Evolutionary conservation across 352 stramenopile genomes (phyloP).

Genomic region (Phytophthora sojae): DNA sequence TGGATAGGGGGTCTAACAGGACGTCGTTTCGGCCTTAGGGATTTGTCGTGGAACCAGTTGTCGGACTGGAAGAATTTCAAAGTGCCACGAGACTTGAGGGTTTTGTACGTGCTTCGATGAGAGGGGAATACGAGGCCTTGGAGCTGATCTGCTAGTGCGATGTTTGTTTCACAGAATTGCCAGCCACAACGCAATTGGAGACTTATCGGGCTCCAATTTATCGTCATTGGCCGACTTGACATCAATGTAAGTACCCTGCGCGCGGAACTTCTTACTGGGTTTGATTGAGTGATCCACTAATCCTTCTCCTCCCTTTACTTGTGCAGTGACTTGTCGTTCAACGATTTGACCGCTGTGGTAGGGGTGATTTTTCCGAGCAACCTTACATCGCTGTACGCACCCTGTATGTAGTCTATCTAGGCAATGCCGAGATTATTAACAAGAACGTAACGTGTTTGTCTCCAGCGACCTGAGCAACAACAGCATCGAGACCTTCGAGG

Average conservation of each 20-base stretch:
- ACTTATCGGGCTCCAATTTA: slow-evolving; percentile 35
- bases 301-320: not conserved
- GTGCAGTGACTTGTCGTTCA: slow-evolving; percentile 41
- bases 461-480: slow-evolving; percentile 49
- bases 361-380: slow-evolving; percentile 42
- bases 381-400: slow-evolving; percentile 31
- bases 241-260: slow-evolving; percentile 32
- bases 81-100: slow-evolving; percentile 36
- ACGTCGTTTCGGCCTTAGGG: slow-evolving; percentile 14
- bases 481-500: slow-evolving; percentile 37
- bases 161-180: slow-evolving; percentile 31
- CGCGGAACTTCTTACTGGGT: not conserved
- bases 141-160: not conserved
- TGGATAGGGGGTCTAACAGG: not conserved
- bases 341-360: slow-evolving; percentile 35
- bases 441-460: not conserved
- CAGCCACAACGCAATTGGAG: slow-evolving; percentile 37
- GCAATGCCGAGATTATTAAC: not conserved
- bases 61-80: slow-evolving; percentile 41
- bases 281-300: not conserved
- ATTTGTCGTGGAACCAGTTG: slow-evolving; percentile 41
- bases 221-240: slow-evolving; percentile 30
- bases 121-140: not conserved
- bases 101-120: slow-evolving; percentile 24
- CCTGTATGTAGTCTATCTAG: not conserved